Evolutionary conservation across 2,329 filamentous ascomycete genomes (phyloP).

Genomic region (Colletotrichum sp.): DNA sequence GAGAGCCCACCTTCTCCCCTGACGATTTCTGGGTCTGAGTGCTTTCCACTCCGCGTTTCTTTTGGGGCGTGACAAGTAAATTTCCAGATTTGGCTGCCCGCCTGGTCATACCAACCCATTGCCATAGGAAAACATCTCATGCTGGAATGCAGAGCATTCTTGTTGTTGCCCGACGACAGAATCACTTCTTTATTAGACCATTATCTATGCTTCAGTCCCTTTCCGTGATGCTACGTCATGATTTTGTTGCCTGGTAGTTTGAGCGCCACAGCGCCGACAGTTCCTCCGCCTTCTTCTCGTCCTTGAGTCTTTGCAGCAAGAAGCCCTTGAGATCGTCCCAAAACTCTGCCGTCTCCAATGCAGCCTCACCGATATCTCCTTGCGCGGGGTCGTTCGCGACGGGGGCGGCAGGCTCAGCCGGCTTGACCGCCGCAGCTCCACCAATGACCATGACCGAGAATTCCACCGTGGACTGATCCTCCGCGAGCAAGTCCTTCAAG

Average conservation of each 20-base stretch:
- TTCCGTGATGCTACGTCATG: conserved; percentile 18
- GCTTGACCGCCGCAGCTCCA: conserved; percentile 57
- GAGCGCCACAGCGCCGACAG: conserved; percentile 71
- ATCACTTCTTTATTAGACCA: conserved; percentile 18
- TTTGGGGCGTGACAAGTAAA: conserved; percentile 32
- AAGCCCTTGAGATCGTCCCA: conserved; percentile 88
- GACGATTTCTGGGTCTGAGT: conserved; percentile 15
- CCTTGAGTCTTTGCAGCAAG: conserved; percentile 77
- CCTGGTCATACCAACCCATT: conserved; percentile 32
- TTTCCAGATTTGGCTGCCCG: conserved; percentile 37
- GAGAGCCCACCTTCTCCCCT: conserved; percentile 23
- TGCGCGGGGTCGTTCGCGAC: conserved; percentile 29
- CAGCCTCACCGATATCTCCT: conserved; percentile 42
- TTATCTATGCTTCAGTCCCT: neutral
- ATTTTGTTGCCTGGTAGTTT: conserved; percentile 65
- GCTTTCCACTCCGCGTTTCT: conserved; percentile 22
- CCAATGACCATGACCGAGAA: conserved; percentile 90
- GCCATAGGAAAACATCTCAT: conserved; percentile 30
- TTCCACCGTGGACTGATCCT: conserved; percentile 66
- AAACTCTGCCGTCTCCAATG: conserved; percentile 75
- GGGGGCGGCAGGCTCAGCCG: conserved; percentile 41
- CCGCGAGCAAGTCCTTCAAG: conserved; percentile 72
- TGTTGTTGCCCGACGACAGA: conserved; percentile 22
- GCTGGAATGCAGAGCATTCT: conserved; percentile 32
- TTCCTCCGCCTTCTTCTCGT: conserved; percentile 68